Base-by-base conservation (phyloP, 2,329 filamentous ascomycete species). In the Coleophoma crateriformis region DNA sequence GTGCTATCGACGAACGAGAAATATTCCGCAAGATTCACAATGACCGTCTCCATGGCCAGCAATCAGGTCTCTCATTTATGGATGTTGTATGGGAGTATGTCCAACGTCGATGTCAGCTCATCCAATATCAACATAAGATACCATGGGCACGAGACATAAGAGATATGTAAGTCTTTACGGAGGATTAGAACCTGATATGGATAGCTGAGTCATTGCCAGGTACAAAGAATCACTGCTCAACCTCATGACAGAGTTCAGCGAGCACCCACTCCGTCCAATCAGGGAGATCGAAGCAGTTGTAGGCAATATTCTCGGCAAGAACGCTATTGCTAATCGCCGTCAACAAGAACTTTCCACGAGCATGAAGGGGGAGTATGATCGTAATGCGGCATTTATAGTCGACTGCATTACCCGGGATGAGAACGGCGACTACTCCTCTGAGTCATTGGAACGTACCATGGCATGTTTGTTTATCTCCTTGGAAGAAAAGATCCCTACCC, bases 1-100 rank as follows among this genome's bases (percentile, higher is more conserved):
- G 87, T 2, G 77, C 75, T 0, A 83, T 95, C 11, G 81, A 95
- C 57, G 88, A 94, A 64, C 73, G 74, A 42, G 74, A 76, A 47
- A 86, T 91, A 40, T 85, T 68, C 22, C 45, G 50, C 4, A 53
- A 65, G 11, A 56, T 67, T 15, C 59, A 61, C 50, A 43, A 54
- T 37, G 53, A 55, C 4, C 48, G 54, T 14, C 32, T 38, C 41
- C 19, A 27, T 33, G 5, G 20, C 22, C n/a, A n/a, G 15, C 20
- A 15, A 20, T 49, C 43, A n/a, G 48, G 46, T 32, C 46, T 58
- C 2, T 53, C 54, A 27, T 39, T 65, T 7, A 57, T 68, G 13
- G 46, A 58, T 2, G 50, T 53, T 7, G 62, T 78, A 3, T 69
- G 70, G 59, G 46, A 57, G 4, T 73, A 74, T 52, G 58, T 77